Percentiles rank a stretch among this genome's conserved stretches.
These are phyloP conservation scores for Nicotiana paniculata DNA, from an alignment of 257 asterid species.

Conservation along the genomic window DNA sequence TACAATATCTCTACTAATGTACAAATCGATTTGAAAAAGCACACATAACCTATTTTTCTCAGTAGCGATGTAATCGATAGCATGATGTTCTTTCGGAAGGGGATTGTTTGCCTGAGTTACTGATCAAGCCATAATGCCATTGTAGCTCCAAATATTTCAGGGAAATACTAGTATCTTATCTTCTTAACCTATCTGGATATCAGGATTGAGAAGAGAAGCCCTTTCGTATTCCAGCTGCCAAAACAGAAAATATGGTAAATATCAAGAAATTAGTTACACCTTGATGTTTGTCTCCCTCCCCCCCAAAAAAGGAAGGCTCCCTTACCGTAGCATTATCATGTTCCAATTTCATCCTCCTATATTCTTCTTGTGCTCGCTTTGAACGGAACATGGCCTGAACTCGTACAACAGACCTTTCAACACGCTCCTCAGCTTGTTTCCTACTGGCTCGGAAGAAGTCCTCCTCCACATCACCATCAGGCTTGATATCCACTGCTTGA, in stretches of 20 bases:
- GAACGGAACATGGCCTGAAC: slow-evolving; percentile 99
- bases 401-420: slow-evolving; percentile 79
- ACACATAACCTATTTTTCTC: background rate
- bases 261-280: background rate
- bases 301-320: background rate
- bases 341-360: slow-evolving; percentile 80
- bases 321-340: slow-evolving; percentile 52
- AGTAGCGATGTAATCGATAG: background rate
- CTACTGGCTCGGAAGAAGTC: slow-evolving; percentile 87
- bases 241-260: background rate
- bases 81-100: background rate
- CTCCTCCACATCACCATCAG: slow-evolving; percentile 55
- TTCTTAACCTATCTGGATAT: slow-evolving; percentile 31
- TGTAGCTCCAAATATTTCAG: slow-evolving; percentile 4
- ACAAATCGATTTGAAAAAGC: background rate
- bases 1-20: slow-evolving; percentile 2
- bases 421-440: slow-evolving; percentile 97
- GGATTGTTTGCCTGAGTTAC: background rate
- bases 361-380: slow-evolving; percentile 82
- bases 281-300: background rate
- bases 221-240: slow-evolving; percentile 64
- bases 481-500: background rate
- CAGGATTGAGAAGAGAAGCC: slow-evolving; percentile 31
- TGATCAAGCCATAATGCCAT: background rate
- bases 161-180: background rate